These are phyloP conservation scores for Solanum arcanum DNA, from an alignment of 257 asterid species.

Conservation along the genomic window DNA sequence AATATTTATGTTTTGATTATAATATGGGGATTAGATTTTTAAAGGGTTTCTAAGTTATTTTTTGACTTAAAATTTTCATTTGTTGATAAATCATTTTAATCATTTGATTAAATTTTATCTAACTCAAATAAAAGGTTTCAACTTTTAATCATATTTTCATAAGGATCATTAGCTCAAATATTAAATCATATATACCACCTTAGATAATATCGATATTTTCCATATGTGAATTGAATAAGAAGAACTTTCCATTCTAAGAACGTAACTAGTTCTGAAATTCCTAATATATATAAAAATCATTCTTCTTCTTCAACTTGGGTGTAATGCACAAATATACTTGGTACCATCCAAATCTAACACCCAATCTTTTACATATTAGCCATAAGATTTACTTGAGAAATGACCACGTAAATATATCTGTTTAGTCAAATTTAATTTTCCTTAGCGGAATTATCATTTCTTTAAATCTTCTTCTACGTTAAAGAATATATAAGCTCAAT, in stretches of 20 bases:
- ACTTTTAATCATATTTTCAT: neutral
- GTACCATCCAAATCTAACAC: neutral
- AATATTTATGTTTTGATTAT: no score
- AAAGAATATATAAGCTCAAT: neutral
- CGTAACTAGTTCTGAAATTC: neutral
- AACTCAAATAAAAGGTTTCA: neutral
- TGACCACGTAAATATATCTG: no score
- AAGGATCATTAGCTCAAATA: neutral
- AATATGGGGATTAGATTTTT: neutral
- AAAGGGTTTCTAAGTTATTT: neutral
- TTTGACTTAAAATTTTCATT: neutral
- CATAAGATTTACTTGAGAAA: neutral
- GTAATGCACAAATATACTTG: neutral
- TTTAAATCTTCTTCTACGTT: neutral
- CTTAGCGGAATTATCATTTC: neutral
- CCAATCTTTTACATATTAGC: neutral
- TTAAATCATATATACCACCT: neutral
- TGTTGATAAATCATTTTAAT: neutral
- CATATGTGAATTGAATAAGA: neutral
- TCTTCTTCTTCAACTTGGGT: neutral
- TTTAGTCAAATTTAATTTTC: neutral
- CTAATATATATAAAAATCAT: neutral
- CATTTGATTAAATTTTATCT: no score
- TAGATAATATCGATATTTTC: no score
- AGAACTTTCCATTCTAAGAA: neutral